Conservation (phyloP, 371 early-diverging fungal species). For the Mucor racemosus region DNA sequence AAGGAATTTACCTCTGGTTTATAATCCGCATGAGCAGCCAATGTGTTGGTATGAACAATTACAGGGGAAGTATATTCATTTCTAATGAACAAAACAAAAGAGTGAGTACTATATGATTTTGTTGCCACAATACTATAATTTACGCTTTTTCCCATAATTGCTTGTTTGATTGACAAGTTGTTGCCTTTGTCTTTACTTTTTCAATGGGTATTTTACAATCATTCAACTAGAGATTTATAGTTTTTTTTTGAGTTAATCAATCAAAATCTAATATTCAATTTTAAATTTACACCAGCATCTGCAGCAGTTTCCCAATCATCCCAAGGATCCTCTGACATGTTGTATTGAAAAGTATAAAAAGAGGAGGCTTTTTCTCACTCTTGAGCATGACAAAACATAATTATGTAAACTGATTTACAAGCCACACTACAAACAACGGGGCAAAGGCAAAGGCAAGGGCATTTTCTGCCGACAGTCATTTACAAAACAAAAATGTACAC, state of each 20-base stretch:
- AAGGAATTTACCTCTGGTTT: slow-evolving; percentile 32
- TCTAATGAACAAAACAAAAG: slow-evolving; percentile 2
- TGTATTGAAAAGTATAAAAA: neutral
- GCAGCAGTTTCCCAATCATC: slow-evolving; percentile 53
- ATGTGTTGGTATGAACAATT: slow-evolving; percentile 30
- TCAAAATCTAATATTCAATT: neutral
- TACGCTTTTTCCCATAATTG: slow-evolving; percentile 44
- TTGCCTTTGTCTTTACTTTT: slow-evolving; percentile 14
- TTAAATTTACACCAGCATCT: slow-evolving; percentile 40
- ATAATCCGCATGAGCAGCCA: slow-evolving; percentile 29
- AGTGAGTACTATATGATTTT: neutral
- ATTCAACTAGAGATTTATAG: slow-evolving; percentile 17
- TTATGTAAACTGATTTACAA: neutral
- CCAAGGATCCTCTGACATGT: slow-evolving; percentile 42
- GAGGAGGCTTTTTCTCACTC: neutral
- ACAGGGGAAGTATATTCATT: slow-evolving; percentile 27
- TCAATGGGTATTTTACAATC: slow-evolving; percentile 10
- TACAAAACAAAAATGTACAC: neutral
- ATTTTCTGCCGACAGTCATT: neutral
- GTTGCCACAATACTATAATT: too few relatives aligned
- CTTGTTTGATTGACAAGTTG: slow-evolving; percentile 20
- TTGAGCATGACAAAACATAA: neutral
- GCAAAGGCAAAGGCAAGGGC: too few relatives aligned
- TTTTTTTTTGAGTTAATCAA: slow-evolving; percentile 7
- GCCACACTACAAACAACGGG: neutral